Base-by-base conservation (phyloP, 768 basidiomycete species). In the Boletus vermiculosoides region DNA sequence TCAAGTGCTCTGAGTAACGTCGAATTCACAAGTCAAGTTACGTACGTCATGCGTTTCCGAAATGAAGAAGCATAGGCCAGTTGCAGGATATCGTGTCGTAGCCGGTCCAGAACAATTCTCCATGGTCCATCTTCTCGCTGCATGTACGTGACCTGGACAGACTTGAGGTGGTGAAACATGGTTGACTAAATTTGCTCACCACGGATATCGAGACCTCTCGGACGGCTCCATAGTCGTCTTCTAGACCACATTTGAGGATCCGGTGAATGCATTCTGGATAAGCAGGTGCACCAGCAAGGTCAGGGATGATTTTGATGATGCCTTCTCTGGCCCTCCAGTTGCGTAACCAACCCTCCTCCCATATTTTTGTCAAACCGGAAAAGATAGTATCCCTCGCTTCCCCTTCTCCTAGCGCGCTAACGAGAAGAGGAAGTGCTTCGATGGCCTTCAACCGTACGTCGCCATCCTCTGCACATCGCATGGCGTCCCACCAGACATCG, bases 221-320 rank as follows among this genome's bases (percentile, higher is more conserved):
- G 5, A 98, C 93, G 36, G 88, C 85, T n/a, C 92, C 88, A 52
- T 92, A 90, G 18, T 74, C 75, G 65, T 97, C 95, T 59, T 83
- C 81, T 41, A 96, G 73, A 0, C 86, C 90, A 55, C 75, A 77
- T 57, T 73, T 72, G 54, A 92, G 71, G 33, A 95, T 74, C 45
- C 71, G 73, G 44, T 79, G 69, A n/a, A 91, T 68, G 16, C 77
- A 67, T n/a, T 75, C 74, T 34, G 78, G 74, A 25, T 76, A 72
- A 18, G 79, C 74, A 22, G 72, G 67, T 16, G 75, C 77, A 15
- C 80, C 71, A 28, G 74, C 66, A 60, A 92, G 78, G 22, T 73
- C 77, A 13, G 77, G 76, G 20, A 94, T 71, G 36, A 79, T 76
- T 55, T 78, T 76, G 42, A 85, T 81, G 51, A 90, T 74, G n/a